Conservation (phyloP, 345 rosid species). For the Hibiscus syriacus region DNA sequence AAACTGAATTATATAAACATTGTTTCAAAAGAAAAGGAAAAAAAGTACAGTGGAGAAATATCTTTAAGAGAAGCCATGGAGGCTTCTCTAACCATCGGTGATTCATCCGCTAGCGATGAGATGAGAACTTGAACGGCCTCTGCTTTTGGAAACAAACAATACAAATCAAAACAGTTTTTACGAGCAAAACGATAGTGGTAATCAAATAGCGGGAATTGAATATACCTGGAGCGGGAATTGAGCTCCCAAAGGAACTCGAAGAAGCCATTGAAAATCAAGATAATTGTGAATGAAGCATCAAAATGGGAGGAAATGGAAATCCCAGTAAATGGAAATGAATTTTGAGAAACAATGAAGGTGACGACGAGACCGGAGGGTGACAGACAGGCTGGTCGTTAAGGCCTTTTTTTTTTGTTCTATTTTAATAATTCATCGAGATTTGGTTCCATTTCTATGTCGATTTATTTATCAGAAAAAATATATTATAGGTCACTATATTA, state of each 20-base stretch:
- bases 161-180: not conserved
- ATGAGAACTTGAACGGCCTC: constrained; percentile 88
- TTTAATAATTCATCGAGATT: not conserved
- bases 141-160: constrained; percentile 18
- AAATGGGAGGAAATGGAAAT: not conserved
- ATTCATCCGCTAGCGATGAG: constrained; percentile 83
- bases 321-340: not conserved
- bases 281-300: not conserved
- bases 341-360: not conserved
- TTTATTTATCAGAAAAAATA: no score
- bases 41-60: constrained; percentile 50
- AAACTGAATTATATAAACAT: not conserved
- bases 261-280: constrained; percentile 49
- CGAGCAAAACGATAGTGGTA: not conserved
- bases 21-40: not conserved
- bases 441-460: not conserved
- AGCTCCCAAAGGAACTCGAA: constrained; percentile 56
- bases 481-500: no score
- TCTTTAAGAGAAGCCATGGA: constrained; percentile 86
- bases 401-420: not conserved
- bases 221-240: constrained; percentile 71
- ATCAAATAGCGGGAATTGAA: not conserved
- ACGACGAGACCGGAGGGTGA: not conserved
- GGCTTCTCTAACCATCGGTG: constrained; percentile 57
- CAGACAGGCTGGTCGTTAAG: constrained; percentile 3